Evolutionary conservation across 176 grass and related monocot genomes (phyloP).

Genomic region (Secale cereale): DNA sequence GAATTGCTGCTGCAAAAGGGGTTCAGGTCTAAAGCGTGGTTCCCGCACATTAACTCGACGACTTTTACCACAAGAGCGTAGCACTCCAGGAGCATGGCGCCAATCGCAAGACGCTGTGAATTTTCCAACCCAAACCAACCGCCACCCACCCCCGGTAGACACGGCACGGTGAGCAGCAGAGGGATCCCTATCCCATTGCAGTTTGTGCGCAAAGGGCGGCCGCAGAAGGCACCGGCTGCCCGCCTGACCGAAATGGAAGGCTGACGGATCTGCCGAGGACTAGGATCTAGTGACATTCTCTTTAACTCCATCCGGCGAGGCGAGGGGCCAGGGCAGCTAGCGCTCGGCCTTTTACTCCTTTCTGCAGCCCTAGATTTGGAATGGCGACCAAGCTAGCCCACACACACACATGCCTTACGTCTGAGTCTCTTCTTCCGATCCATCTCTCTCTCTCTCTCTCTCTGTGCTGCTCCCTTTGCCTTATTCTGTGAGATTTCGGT

Average conservation of each 20-base stretch:
- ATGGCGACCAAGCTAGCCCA: neutral
- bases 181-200: neutral
- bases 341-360: conserved; percentile 16
- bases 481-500: neutral
- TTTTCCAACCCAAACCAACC: conserved; percentile 24
- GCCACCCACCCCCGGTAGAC: neutral
- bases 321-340: neutral
- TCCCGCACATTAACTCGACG: neutral
- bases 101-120: conserved; percentile 17
- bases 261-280: conserved; percentile 41
- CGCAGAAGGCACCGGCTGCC: conserved; percentile 24
- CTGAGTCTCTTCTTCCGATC: neutral
- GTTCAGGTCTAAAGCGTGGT: neutral
- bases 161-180: neutral
- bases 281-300: conserved; percentile 43
- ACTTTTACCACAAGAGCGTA: conserved; percentile 33
- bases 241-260: conserved; percentile 22
- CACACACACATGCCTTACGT: too few relatives aligned
- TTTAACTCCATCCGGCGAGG: neutral
- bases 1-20: neutral
- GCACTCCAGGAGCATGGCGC: neutral
- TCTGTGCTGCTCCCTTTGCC: neutral
- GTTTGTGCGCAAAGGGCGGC: conserved; percentile 9
- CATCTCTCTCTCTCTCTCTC: neutral
- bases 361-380: conserved; percentile 24